Conservation (phyloP, 2,329 filamentous ascomycete species). For the Aureobasidium sp. region DNA sequence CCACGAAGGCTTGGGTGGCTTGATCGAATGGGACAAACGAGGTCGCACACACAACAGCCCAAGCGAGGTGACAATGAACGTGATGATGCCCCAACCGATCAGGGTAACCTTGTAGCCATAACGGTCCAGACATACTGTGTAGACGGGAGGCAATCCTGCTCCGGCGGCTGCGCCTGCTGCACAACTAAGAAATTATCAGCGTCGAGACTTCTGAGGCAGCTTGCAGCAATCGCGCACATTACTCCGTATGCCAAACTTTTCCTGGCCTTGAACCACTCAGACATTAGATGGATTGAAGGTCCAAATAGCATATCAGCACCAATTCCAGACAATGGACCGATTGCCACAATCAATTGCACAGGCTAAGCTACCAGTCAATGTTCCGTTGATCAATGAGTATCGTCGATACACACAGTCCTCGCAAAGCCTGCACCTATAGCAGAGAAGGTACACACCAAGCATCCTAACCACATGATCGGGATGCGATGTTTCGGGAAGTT, state of each 20-base stretch:
- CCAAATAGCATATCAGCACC: not conserved
- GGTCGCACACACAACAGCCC: not conserved
- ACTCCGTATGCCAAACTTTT: not conserved
- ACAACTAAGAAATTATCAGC: not conserved
- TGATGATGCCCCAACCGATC: not conserved
- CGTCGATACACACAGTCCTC: not conserved
- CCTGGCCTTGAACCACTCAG: not conserved
- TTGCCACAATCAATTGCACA: not conserved
- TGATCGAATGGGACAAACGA: not conserved
- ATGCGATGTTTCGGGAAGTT: not conserved
- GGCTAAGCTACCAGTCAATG: not conserved
- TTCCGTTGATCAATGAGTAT: not conserved
- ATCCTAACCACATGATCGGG: not conserved
- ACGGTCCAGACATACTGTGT: not conserved
- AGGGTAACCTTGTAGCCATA: not conserved
- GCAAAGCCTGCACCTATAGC: not conserved
- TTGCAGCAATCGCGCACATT: not conserved
- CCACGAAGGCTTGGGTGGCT: not conserved
- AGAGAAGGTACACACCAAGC: not conserved
- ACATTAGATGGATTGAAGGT: not conserved
- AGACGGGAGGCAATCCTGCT: not conserved
- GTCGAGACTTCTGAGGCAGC: too few relatives aligned
- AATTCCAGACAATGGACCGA: not conserved
- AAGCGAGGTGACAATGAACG: not conserved
- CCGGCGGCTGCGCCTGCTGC: not conserved